Base-by-base conservation (phyloP, 306 rosid genomes). In the Neltuma alba region DNA sequence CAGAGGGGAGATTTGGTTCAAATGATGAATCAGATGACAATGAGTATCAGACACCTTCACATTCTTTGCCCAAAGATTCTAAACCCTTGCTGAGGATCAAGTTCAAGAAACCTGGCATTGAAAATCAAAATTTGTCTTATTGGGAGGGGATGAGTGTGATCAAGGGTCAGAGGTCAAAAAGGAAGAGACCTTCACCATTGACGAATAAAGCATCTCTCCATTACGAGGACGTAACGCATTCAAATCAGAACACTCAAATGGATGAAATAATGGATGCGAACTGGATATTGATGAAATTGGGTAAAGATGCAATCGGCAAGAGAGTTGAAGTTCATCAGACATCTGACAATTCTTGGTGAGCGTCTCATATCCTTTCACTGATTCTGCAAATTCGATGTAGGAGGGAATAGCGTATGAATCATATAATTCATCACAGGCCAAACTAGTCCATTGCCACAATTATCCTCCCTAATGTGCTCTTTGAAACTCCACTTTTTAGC, bases 141-240 rank as follows among this genome's bases (percentile, higher is more conserved):
- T 89, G 11, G 37, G 97, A 91, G 83, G 97, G 89, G 71, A 92
- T 81, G 80, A 91, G 81, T 63, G 81, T 82, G n/a, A 82, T 88
- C 74, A 94, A 92, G 84, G 98, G 98, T 37, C 97, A 91, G 75
- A 89, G 97, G 81, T 94, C 98, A 18, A 92, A 94, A 87, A 83
- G 98, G 82, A 94, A 92, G 90, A 87, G 94, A 75, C 92, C 97
- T 15, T 91, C 94, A 34, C 89, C 91, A 25, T 83, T 91, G 25
- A 69, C 81, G 67, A 97, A 92, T 69, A 94, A 87, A 84, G 28
- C 74, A 52, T 75, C 88, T 4, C 71, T 85, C 70, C 81, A 83
- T 58, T 92, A 82, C 65, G 87, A 81, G 63, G 87, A 84, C 62
- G 86, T 38, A 71, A 34, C 84, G 62, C 88, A 81, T 38, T 82